These are phyloP conservation scores for Hymenoscyphus fructigenus DNA, from an alignment of 2,329 filamentous ascomycete genomes.

Conservation along the genomic window DNA sequence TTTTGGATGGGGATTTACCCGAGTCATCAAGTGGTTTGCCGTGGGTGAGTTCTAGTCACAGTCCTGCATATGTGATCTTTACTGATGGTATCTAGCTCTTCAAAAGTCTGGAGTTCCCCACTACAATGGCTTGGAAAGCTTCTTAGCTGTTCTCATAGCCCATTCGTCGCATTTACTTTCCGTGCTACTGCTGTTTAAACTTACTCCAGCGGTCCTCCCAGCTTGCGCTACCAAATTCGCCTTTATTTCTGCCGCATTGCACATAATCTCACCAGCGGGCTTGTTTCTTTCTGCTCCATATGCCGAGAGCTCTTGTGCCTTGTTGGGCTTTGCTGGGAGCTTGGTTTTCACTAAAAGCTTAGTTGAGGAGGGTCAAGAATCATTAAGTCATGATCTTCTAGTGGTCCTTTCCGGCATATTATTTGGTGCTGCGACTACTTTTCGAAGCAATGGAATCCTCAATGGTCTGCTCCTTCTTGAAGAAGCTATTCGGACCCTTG, in stretches of 20 bases:
- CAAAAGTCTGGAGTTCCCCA: constrained; percentile 29
- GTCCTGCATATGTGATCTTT: neutral
- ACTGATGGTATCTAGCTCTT: constrained; percentile 25
- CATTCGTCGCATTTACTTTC: constrained; percentile 76
- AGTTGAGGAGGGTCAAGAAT: constrained; percentile 37
- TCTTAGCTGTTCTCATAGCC: constrained; percentile 65
- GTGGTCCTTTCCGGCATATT: constrained; percentile 62
- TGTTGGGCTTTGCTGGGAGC: constrained; percentile 73
- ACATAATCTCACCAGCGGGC: constrained; percentile 83
- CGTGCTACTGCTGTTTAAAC: constrained; percentile 67
- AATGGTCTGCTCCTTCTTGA: constrained; percentile 69
- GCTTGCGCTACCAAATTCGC: constrained; percentile 49
- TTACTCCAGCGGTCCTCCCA: constrained; percentile 58
- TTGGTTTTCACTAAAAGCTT: constrained; percentile 61
- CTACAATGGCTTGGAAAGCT: constrained; percentile 42
- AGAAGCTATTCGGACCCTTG: constrained; percentile 56
- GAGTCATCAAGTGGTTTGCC: constrained; percentile 38
- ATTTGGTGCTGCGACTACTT: constrained; percentile 71
- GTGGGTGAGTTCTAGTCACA: constrained; percentile 22
- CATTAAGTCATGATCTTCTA: constrained; percentile 43
- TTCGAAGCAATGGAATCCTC: constrained; percentile 84
- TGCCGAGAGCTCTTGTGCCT: constrained; percentile 75
- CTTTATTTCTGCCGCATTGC: constrained; percentile 68
- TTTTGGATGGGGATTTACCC: constrained; percentile 60
- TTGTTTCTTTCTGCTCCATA: constrained; percentile 88